Evolutionary conservation across 129 eudicot species (phyloP).

Genomic region (Pittosporum tobira): DNA sequence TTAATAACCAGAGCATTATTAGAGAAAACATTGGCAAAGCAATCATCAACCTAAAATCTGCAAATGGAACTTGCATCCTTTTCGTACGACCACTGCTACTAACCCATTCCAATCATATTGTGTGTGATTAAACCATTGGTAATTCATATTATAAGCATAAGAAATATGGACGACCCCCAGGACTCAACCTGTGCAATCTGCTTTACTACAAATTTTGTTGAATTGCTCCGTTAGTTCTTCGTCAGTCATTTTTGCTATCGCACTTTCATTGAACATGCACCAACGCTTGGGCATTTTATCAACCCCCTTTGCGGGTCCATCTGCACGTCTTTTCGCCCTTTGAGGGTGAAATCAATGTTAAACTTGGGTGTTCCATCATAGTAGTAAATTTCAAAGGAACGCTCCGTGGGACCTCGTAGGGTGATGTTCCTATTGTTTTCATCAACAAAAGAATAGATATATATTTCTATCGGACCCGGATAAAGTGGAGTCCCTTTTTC

Average conservation of each 20-base stretch:
- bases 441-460: not conserved
- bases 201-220: not conserved
- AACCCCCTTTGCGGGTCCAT: not conserved
- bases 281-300: not conserved
- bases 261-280: not conserved
- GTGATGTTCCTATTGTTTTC: not conserved
- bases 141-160: conserved; percentile 10
- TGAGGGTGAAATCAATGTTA: conserved; percentile 2
- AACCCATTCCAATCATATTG: not conserved
- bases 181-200: conserved; percentile 4
- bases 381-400: conserved; percentile 11
- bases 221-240: not conserved
- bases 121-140: not conserved
- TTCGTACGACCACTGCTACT: not conserved
- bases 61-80: conserved; percentile 7
- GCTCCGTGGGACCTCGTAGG: not conserved
- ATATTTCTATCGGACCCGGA: conserved; percentile 1
- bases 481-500: conserved; percentile 11
- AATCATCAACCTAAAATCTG: no score
- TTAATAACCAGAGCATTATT: no score
- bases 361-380: conserved; percentile 9
- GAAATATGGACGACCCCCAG: conserved; percentile 11
- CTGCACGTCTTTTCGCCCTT: not conserved
- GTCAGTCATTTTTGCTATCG: not conserved
- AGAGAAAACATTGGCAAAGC: no score